Base-by-base conservation (phyloP, 768 basidiomycete genomes). In the Rhodosporidiobolus sp. region DNA sequence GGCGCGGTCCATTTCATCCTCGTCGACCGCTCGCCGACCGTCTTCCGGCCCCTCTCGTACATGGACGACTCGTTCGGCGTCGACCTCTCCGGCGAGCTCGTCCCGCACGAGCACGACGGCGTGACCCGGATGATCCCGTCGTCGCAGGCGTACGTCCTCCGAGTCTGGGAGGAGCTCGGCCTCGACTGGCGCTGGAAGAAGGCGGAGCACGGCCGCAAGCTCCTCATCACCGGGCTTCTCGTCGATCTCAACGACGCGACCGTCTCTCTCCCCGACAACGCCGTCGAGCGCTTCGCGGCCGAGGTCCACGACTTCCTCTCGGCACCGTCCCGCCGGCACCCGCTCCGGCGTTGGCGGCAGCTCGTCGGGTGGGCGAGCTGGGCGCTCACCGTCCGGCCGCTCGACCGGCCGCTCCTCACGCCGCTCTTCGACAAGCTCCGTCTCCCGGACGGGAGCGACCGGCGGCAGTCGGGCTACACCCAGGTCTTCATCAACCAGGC, bases 21-120 rank as follows among this genome's bases (percentile, higher is more conserved):
- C 17, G 14, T 2, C 19, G 9, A 32, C 19, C 46, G 32, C 19
- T 12, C 20, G 20, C 26, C 30, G 46, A 8, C 32, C 28, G 50
- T 38, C 12, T 50, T 30, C 1, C 24, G n/a, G 35, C 62, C 62
- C 10, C 35, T 53, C 24, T 8, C 34, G 6, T 63, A 53, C 62
- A 63, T 63, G 62, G 62, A 63, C 62, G 50, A 63, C 12, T 2
- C 4, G 17, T 63, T 16, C 35, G 52, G 52, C 16, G 16, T 53
- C 50, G 62, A 63, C 62, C 34, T 38, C 34, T 52, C 62, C 14
- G 50, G 62, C 8, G 1, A 4, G n/a, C 32, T 0, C 6, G 10
- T 26, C 5, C n/a, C 6, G 10, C 4, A 32, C 38, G 6, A 6
- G 24, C 35, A 17, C 50, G 34, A 38, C 34, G 34, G 50, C 32